Evolutionary conservation across 2,329 filamentous ascomycete species (phyloP).

Genomic region (Claviceps citrina): DNA sequence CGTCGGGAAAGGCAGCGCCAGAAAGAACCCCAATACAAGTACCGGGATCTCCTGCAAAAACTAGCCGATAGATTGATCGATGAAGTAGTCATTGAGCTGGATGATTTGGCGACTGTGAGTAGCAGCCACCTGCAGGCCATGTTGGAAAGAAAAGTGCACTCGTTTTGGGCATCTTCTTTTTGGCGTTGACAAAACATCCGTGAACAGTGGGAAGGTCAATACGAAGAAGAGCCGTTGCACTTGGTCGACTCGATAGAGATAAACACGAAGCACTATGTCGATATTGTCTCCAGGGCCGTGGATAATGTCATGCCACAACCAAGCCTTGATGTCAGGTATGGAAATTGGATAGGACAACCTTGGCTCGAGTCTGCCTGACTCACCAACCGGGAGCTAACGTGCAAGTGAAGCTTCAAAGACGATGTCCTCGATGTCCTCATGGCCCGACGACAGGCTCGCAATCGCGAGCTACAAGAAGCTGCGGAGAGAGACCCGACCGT

Average conservation of each 20-base stretch:
- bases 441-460: constrained; percentile 75
- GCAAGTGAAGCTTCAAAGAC: constrained; percentile 65
- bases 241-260: constrained; percentile 72
- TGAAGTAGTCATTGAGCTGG: constrained; percentile 74
- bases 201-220: constrained; percentile 62
- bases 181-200: background rate
- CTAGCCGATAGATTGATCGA: constrained; percentile 65
- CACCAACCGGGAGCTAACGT: background rate
- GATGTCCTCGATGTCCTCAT: constrained; percentile 95
- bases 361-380: background rate
- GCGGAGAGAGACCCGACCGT: constrained; percentile 51
- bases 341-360: background rate
- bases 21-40: constrained; percentile 59
- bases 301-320: constrained; percentile 75
- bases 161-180: too few species aligned
- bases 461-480: constrained; percentile 57
- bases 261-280: constrained; percentile 92
- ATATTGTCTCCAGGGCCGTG: constrained; percentile 75
- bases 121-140: too few species aligned
- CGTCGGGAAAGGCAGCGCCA: constrained; percentile 33
- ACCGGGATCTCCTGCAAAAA: constrained; percentile 73
- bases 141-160: too few species aligned
- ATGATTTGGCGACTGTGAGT: constrained; percentile 64
- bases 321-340: constrained; percentile 57
- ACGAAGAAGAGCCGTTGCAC: constrained; percentile 47